Evolutionary conservation across 495 filamentous ascomycete genomes (phyloP), one percentile per base, ranked within the genome.

Genomic region (Lasiosphaeria ovina): DNA sequence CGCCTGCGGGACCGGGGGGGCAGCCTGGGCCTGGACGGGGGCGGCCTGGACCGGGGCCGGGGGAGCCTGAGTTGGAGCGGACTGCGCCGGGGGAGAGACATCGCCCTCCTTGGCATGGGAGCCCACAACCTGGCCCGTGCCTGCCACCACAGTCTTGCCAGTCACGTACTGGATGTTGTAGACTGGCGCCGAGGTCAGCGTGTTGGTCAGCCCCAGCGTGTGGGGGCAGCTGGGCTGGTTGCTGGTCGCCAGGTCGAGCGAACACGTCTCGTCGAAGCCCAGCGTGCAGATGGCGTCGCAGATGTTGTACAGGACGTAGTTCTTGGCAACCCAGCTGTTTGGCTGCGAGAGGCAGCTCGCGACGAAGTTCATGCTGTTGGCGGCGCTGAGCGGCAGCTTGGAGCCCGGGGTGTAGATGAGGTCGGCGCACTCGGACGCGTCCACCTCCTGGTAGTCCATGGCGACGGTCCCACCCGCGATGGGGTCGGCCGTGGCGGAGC

Each of bases 341-440:
- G 59, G 58, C 51, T 65, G 62, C 1, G 51, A 64, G 9, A 81
- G 73, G 56, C 78, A 81, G 64, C 71, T 76, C 12, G 74, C 71
- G 4, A 81, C 59, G 47, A 71, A 81, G 44, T 79, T 77, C 73
- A 81, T 81, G 64, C 78, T 79, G 68, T 81, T 81, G 36, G 77
- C 62, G 3, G 76, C 78, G 67, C 76, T 79, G 11, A 81, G 72
- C 3, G 78, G 78, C 33, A 81, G 64, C 68, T 76, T 79, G 62
- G 59, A 40, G 36, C 64, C 72, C 33, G 72, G 59, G 52, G 78
- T 79, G 64, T 74, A 62, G 56, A 81, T 70, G 52, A 81, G 58
- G 50, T 64, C 64, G 44, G 71, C 61, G 63, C 78, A 81, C 0
- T 61, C 56, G 3, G 70, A 71, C 4, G 72, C 59, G 14, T 76